Evolutionary conservation across 768 basidiomycete species (phyloP).

Genomic region (Suillus subaureus): DNA sequence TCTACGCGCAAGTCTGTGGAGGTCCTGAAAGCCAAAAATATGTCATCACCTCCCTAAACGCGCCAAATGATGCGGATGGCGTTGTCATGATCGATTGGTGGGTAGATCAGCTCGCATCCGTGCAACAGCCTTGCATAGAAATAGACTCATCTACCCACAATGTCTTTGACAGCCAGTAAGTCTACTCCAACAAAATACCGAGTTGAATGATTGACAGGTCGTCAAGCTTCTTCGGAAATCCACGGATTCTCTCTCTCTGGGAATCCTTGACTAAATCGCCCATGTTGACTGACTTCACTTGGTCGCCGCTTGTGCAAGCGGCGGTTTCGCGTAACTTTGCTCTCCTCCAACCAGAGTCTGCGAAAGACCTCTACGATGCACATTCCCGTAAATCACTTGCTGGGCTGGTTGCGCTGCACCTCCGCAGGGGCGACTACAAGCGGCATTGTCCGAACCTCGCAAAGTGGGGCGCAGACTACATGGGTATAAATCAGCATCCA

Average conservation of each 20-base stretch:
- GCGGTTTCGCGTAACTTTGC: slow-evolving; percentile 53
- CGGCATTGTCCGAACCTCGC: slow-evolving; percentile 56
- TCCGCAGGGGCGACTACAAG: slow-evolving; percentile 58
- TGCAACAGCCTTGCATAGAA: slow-evolving; percentile 45
- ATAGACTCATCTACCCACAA: slow-evolving; percentile 41
- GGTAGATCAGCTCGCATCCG: slow-evolving; percentile 39
- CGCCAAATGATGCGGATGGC: slow-evolving; percentile 43
- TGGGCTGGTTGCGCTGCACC: slow-evolving; percentile 55
- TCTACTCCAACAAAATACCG: slow-evolving; percentile 5
- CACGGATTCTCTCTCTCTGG: slow-evolving; percentile 44
- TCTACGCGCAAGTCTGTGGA: slow-evolving; percentile 52
- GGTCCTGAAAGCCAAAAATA: slow-evolving; percentile 30
- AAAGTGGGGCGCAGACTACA: slow-evolving; percentile 44
- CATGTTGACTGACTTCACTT: slow-evolving; percentile 49
- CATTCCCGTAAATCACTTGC: slow-evolving; percentile 31
- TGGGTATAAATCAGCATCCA: slow-evolving; percentile 52
- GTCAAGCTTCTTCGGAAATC: slow-evolving; percentile 48
- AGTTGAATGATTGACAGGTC: neutral
- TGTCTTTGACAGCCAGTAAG: slow-evolving; percentile 55
- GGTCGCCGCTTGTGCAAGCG: slow-evolving; percentile 53
- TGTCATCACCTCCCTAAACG: slow-evolving; percentile 37
- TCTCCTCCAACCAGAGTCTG: slow-evolving; percentile 39
- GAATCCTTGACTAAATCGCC: slow-evolving; percentile 48
- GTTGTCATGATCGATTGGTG: slow-evolving; percentile 52
- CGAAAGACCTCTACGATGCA: slow-evolving; percentile 21